Conservation (phyloP, 2,329 filamentous ascomycete species). For the Akanthomyces dipterigenus region DNA sequence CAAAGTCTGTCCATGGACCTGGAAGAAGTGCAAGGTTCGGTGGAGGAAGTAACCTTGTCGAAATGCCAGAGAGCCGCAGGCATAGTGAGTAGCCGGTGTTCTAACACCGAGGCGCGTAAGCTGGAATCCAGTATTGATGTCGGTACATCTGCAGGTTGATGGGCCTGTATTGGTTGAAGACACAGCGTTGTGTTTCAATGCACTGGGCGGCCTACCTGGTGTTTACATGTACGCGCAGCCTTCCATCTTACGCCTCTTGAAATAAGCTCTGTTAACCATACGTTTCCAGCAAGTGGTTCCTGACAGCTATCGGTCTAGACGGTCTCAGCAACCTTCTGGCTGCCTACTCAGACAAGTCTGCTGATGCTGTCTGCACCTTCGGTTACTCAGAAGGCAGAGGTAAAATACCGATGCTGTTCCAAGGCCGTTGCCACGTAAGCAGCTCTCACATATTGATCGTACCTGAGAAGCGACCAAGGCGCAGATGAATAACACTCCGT, state of each 20-base stretch:
- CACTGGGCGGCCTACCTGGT: constrained; percentile 83
- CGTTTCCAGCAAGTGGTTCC: constrained; percentile 81
- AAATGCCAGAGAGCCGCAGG: constrained; percentile 82
- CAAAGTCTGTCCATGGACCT: constrained; percentile 71
- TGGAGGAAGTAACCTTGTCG: constrained; percentile 84
- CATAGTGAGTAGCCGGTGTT: constrained; percentile 39
- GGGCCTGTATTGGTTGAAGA: constrained; percentile 94
- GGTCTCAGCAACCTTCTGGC: constrained; percentile 86
- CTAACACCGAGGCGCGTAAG: not conserved
- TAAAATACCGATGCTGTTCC: constrained; percentile 78
- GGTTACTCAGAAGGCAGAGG: constrained; percentile 84
- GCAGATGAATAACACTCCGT: not conserved
- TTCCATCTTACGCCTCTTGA: not conserved
- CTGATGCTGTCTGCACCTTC: constrained; percentile 93
- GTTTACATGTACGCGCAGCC: constrained; percentile 74
- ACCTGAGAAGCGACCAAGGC: constrained; percentile 1
- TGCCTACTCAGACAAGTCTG: constrained; percentile 83
- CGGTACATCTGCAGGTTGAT: constrained; percentile 49
- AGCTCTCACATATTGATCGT: not conserved
- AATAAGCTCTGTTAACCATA: not conserved
- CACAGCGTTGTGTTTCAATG: constrained; percentile 88
- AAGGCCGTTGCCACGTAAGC: constrained; percentile 75
- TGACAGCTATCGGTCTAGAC: constrained; percentile 71
- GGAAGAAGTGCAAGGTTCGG: constrained; percentile 82
- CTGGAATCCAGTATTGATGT: not conserved